Evolutionary conservation across 2,329 filamentous ascomycete species (phyloP), one percentile per base, ranked within the genome.

Genomic region (Acrodontium crateriforme): DNA sequence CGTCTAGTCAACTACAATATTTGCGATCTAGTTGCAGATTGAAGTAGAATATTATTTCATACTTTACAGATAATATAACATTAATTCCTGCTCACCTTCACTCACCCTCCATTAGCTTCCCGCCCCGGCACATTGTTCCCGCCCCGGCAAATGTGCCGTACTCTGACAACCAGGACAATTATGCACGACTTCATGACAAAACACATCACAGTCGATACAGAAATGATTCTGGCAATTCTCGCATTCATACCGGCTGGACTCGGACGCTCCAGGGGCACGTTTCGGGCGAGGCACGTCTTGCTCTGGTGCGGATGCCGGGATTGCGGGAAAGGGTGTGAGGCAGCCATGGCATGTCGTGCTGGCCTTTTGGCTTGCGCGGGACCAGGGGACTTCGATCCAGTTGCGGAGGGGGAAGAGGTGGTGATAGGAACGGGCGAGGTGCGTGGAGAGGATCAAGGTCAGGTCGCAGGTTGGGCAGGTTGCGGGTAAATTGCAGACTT

Each of bases 141-240:
- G 26, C 8, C 46, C 47, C 2, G 50, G 48, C 16, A 52, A 27
- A 32, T 52, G 38, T 11, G 38, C 42, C 15, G 28, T 45, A 27
- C 60, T 60, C 44, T 75, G 77, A 53, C 89, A 98, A 0, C 87
- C 87, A 0, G 89, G 85, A 47, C 89, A 98, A 55, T 95, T 95
- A 52, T 98, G 87, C 28, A 93, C 70, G 9, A 91, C 73, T 58
- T 94, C 84, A 52, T 98, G 89, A 14, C 82, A 79, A 58, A 89
- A 94, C 14, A 94, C 74, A 53, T 98, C 89, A 53, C 89, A 98
- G 53, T 98, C 89, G 40, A 98, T 91, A 62, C 89, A 98, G 52
- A 95, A 98, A 56, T 95, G 87, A 34, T 80, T 75, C 3, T 68
- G 58, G 54, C 89, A 98, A n/a, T 77, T 74, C 41, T 78, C 71